Conservation (phyloP, 257 asterid genomes). For the Scutellaria minor region DNA sequence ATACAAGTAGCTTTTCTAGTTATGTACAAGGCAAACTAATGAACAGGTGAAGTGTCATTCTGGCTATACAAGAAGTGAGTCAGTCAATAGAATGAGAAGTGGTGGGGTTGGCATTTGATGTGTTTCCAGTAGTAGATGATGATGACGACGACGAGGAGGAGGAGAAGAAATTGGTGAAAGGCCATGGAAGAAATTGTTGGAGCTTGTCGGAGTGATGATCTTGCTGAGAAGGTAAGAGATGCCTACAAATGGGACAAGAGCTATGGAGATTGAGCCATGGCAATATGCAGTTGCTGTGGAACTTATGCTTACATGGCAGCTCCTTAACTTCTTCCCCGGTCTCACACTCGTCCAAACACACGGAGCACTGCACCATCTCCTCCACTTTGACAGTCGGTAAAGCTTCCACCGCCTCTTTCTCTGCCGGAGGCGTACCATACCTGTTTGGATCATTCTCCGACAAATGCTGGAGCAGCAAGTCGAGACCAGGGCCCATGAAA, state of each 20-base stretch:
- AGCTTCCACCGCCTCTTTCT: conserved; percentile 74
- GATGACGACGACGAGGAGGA: conserved; percentile 48
- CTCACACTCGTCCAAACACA: conserved; percentile 87
- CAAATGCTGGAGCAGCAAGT: conserved; percentile 77
- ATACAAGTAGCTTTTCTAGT: too few species aligned
- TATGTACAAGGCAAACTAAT: conserved; percentile 30
- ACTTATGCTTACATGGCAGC: conserved; percentile 90
- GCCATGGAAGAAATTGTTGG: conserved; percentile 63
- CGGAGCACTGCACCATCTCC: conserved; percentile 61
- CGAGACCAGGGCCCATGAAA: conserved; percentile 79
- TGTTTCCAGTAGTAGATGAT: conserved; percentile 34
- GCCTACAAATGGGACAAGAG: conserved; percentile 84
- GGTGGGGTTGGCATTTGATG: conserved; percentile 44
- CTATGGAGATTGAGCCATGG: conserved; percentile 96
- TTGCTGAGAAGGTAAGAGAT: conserved; percentile 72
- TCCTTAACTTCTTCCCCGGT: conserved; percentile 67
- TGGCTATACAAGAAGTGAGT: neutral
- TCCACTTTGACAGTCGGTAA: conserved; percentile 55
- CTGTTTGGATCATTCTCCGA: conserved; percentile 80
- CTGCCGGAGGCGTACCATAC: conserved; percentile 86
- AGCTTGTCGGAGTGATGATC: conserved; percentile 2
- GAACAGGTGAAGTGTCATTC: neutral
- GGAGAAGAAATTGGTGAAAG: conserved; percentile 67
- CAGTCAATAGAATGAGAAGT: conserved; percentile 28
- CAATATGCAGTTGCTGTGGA: conserved; percentile 68